These are phyloP conservation scores for Nidularia pulvinata DNA, from an alignment of 768 basidiomycete genomes.

Conservation along the genomic window DNA sequence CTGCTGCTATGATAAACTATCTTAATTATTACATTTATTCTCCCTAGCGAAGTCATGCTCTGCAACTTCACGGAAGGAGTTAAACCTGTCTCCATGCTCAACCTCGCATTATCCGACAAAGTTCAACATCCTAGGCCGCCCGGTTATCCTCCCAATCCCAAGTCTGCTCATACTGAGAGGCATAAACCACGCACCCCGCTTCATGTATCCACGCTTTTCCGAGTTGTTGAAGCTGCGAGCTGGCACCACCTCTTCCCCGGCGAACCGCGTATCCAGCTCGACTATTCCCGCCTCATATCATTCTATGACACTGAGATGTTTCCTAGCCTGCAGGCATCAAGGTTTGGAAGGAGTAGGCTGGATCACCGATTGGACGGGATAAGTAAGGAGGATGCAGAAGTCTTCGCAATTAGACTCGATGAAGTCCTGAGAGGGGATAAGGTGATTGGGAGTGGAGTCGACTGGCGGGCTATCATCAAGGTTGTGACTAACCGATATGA, in stretches of 20 bases:
- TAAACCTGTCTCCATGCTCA: slow-evolving; percentile 10
- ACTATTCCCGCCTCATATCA: slow-evolving; percentile 26
- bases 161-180: background rate
- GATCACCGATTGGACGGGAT: slow-evolving; percentile 22
- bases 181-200: background rate
- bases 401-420: background rate
- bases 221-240: slow-evolving; percentile 16
- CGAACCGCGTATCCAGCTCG: slow-evolving; percentile 28
- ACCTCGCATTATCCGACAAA: slow-evolving; percentile 31
- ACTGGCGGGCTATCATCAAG: slow-evolving; percentile 28
- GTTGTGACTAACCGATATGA: slow-evolving; percentile 27
- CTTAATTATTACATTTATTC: slow-evolving; percentile 17
- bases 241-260: slow-evolving; percentile 32
- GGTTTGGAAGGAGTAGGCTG: slow-evolving; percentile 13
- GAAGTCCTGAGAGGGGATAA: slow-evolving; percentile 9
- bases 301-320: slow-evolving; percentile 29
- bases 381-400: slow-evolving; percentile 11
- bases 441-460: slow-evolving; percentile 21
- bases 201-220: background rate
- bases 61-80: slow-evolving; percentile 27
- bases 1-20: background rate
- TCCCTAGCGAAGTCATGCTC: slow-evolving; percentile 29
- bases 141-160: background rate
- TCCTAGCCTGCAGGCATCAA: slow-evolving; percentile 17
- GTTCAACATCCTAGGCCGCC: background rate